These are phyloP conservation scores for Naematelia aurantialba DNA, from an alignment of 768 basidiomycete species.

Conservation along the genomic window DNA sequence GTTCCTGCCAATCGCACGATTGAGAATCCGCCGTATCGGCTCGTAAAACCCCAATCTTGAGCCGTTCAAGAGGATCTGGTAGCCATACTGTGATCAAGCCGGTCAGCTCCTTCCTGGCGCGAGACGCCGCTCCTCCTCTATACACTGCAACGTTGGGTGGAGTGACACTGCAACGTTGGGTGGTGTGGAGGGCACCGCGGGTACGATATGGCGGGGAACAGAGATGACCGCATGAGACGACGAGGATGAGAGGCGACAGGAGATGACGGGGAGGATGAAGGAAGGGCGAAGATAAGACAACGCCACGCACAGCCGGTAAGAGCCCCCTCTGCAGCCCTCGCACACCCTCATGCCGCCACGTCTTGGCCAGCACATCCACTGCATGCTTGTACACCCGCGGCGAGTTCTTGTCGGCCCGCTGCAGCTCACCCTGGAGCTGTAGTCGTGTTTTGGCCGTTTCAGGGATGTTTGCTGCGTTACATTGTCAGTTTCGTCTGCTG, in stretches of 20 bases:
- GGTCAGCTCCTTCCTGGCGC: neutral
- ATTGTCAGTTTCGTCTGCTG: neutral
- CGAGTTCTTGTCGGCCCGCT: conserved; percentile 55
- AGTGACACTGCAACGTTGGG: no score
- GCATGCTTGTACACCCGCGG: conserved; percentile 80
- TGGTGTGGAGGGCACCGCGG: no score
- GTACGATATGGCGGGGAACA: no score
- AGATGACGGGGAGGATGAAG: no score
- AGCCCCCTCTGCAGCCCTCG: conserved; percentile 91
- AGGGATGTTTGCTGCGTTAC: conserved; percentile 37
- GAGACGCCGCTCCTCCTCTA: no score
- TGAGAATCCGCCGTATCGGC: conserved; percentile 71
- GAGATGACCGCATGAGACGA: no score
- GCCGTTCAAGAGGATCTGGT: conserved; percentile 91
- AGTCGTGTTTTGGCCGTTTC: conserved; percentile 87
- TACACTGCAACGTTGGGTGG: no score
- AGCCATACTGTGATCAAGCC: conserved; percentile 59
- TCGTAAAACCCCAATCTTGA: conserved; percentile 97
- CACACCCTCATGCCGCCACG: conserved; percentile 83
- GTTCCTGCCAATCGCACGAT: conserved; percentile 63
- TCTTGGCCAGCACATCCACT: conserved; percentile 81
- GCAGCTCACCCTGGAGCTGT: conserved; percentile 92
- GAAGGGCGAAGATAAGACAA: neutral
- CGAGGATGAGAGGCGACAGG: no score
- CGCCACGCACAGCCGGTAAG: conserved; percentile 70